These are phyloP conservation scores for Cyclotella cryptica DNA, from an alignment of 108 stramenopile species.

Conservation along the genomic window DNA sequence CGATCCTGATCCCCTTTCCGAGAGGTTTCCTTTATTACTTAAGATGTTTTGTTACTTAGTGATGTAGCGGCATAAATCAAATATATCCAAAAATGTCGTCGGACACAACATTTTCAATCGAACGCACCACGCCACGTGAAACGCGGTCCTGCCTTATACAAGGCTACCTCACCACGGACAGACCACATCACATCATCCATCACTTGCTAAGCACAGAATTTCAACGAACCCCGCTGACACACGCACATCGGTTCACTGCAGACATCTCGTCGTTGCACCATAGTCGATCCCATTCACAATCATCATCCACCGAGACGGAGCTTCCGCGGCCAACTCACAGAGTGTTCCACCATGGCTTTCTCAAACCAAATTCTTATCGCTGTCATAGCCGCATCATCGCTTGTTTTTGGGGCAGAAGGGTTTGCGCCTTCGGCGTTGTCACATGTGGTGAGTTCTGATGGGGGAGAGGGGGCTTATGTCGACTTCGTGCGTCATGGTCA, in stretches of 20 bases:
- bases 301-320: background rate
- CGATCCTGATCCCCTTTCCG: no score
- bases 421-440: slow-evolving; percentile 28
- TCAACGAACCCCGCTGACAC: background rate
- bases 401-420: slow-evolving; percentile 28
- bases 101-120: no score
- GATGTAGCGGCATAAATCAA: no score
- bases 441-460: slow-evolving; percentile 16
- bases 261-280: no score
- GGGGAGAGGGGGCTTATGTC: background rate
- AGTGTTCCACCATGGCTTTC: slow-evolving; percentile 1
- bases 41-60: no score
- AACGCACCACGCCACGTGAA: slow-evolving; percentile 1
- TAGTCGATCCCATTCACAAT: background rate
- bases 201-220: background rate
- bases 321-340: background rate
- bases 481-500: slow-evolving; percentile 1
- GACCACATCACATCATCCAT: background rate
- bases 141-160: no score
- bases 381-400: slow-evolving; percentile 30
- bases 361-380: slow-evolving; percentile 34
- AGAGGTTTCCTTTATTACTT: no score
- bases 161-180: background rate
- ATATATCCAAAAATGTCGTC: no score
- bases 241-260: background rate